Conservation (phyloP, 805 yeast species). For the Isabelozyma rhagii region DNA sequence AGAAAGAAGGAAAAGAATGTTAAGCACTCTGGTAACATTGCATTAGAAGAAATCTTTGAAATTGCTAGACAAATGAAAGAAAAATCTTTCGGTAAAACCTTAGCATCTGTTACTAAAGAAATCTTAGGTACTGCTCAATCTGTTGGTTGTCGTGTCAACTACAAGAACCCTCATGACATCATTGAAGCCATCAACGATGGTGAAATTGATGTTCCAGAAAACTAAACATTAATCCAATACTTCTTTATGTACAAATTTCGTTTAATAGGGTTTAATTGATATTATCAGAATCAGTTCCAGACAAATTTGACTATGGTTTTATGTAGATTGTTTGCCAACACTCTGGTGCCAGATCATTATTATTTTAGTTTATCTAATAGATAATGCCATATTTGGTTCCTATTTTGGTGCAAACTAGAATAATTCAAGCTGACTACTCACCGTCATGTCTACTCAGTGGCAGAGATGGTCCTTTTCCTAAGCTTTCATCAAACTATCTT, state of each 20-base stretch:
- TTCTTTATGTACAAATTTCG: constrained; percentile 29
- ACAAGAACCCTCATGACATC: constrained; percentile 98
- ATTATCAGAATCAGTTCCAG: constrained; percentile 11
- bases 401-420: constrained; percentile 88
- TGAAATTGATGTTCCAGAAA: constrained; percentile 90
- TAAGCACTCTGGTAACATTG: constrained; percentile 98
- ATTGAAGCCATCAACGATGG: constrained; percentile 98
- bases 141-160: constrained; percentile 98
- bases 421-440: constrained; percentile 66
- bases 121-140: constrained; percentile 99
- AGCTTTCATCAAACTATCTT: constrained; percentile 36
- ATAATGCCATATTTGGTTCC: constrained; percentile 64
- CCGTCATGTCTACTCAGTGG: constrained; percentile 49
- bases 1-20: constrained; percentile 99
- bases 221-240: constrained; percentile 38
- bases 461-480: constrained; percentile 68
- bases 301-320: constrained; percentile 2
- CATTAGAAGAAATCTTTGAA: constrained; percentile 93
- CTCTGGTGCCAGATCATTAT: constrained; percentile 73
- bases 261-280: constrained; percentile 34
- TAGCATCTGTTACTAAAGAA: constrained; percentile 97
- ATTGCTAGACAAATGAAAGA: constrained; percentile 97
- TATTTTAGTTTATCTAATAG: constrained; percentile 4
- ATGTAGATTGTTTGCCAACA: constrained; percentile 75
- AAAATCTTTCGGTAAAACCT: constrained; percentile 96